These are phyloP conservation scores for Amanita rimosa DNA, from an alignment of 768 basidiomycete genomes.

Conservation along the genomic window DNA sequence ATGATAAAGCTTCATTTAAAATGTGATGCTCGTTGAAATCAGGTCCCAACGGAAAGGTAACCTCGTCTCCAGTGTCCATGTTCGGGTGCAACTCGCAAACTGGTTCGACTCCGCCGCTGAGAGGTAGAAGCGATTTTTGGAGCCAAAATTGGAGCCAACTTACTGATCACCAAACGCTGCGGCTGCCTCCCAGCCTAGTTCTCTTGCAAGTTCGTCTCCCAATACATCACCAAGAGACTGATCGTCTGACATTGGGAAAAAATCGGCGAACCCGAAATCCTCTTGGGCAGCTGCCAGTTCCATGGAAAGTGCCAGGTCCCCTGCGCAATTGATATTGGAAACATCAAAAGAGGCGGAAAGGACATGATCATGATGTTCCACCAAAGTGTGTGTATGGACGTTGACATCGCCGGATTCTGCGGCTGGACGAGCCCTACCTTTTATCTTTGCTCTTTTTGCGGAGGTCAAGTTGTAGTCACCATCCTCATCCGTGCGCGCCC, in stretches of 20 bases:
- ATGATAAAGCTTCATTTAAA: neutral
- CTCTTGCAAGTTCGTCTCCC: constrained; percentile 65
- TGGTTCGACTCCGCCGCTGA: neutral
- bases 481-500: constrained; percentile 25
- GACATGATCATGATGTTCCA: constrained; percentile 59
- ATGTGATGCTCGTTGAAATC: neutral
- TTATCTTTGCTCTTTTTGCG: constrained; percentile 16
- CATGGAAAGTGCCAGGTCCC: constrained; percentile 16
- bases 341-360: constrained; percentile 56
- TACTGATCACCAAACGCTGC: constrained; percentile 7
- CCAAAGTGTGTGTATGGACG: constrained; percentile 50
- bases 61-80: neutral
- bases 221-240: constrained; percentile 48
- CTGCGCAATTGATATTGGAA: constrained; percentile 35
- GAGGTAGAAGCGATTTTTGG: neutral
- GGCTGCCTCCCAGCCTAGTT: constrained; percentile 57
- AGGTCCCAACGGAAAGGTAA: neutral
- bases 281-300: constrained; percentile 49
- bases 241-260: constrained; percentile 40
- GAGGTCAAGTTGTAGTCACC: constrained; percentile 31
- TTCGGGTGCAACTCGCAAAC: neutral
- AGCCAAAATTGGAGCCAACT: neutral
- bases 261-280: constrained; percentile 38
- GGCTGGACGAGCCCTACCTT: constrained; percentile 16
- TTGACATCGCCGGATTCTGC: constrained; percentile 30